Conservation (phyloP, 1,139 yeast species). For the Petasospora fabianii region DNA sequence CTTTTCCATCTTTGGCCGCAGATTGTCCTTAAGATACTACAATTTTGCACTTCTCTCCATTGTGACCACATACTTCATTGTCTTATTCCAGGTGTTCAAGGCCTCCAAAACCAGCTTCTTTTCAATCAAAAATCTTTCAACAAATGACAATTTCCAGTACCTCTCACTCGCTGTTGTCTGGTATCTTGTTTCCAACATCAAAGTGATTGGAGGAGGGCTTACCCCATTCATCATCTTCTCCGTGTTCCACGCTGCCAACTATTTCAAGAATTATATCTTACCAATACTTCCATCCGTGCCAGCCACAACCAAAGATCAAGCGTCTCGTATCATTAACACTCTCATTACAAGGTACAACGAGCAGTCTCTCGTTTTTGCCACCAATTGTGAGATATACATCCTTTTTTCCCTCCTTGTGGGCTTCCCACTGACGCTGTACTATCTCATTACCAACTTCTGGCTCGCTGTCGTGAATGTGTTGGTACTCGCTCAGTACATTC, state of each 20-base stretch:
- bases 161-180: slow-evolving; percentile 53
- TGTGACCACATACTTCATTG: slow-evolving; percentile 70
- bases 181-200: slow-evolving; percentile 46
- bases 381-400: slow-evolving; percentile 64
- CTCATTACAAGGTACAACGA: slow-evolving; percentile 67
- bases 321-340: slow-evolving; percentile 43
- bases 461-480: slow-evolving; percentile 55
- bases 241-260: slow-evolving; percentile 67
- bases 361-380: slow-evolving; percentile 66
- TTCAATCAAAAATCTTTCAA: slow-evolving; percentile 32
- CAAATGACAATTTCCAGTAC: slow-evolving; percentile 67
- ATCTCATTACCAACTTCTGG: slow-evolving; percentile 47
- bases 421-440: slow-evolving; percentile 25
- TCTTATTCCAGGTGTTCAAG: slow-evolving; percentile 44
- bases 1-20: slow-evolving; percentile 35
- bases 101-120: slow-evolving; percentile 29
- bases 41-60: slow-evolving; percentile 56
- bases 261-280: slow-evolving; percentile 60
- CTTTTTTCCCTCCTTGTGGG: slow-evolving; percentile 48
- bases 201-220: slow-evolving; percentile 43
- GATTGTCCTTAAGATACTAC: slow-evolving; percentile 35
- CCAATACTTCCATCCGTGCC: slow-evolving; percentile 51
- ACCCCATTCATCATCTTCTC: slow-evolving; percentile 67
- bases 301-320: slow-evolving; percentile 31
- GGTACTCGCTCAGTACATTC: slow-evolving; percentile 44